A percentile compares a stretch with the other conserved stretches of the same genome.
phyloP scores from a whole-genome alignment of 148 eudicot genomes.

The Fagopyrum tataricum region DNA sequence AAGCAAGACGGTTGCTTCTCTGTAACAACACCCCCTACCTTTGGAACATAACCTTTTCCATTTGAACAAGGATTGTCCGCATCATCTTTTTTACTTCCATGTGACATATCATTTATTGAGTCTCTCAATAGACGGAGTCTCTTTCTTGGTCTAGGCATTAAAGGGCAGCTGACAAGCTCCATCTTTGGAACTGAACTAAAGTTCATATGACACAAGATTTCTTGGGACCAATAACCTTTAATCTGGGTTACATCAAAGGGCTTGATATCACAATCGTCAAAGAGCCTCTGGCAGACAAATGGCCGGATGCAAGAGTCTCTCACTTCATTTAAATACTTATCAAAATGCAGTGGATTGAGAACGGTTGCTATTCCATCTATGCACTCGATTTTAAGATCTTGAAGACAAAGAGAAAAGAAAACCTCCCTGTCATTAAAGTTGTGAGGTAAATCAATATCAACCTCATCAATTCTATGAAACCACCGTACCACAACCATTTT shows the following conservation, averaged over 20 bases:
- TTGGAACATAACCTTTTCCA: background rate
- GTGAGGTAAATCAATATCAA: constrained; percentile 75
- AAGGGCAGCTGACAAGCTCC: constrained; percentile 20
- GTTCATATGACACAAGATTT: constrained; percentile 35
- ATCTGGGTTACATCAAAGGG: constrained; percentile 68
- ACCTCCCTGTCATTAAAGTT: constrained; percentile 77
- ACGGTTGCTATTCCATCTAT: constrained; percentile 83
- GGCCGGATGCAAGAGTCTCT: constrained; percentile 35
- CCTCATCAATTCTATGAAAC: constrained; percentile 98
- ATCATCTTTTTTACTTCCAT: constrained; percentile 12
- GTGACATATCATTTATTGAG: constrained; percentile 19
- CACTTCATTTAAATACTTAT: constrained; percentile 36
- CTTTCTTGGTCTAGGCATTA: constrained; percentile 44
- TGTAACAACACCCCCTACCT: constrained; percentile 8
- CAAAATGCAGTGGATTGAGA: constrained; percentile 63
- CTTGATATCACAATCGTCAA: constrained; percentile 58
- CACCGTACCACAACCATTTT: constrained; percentile 92
- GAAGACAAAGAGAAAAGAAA: constrained; percentile 92
- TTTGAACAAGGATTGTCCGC: constrained; percentile 12
- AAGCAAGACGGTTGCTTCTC: constrained; percentile 17
- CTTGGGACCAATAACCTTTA: constrained; percentile 81
- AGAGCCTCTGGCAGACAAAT: constrained; percentile 58
- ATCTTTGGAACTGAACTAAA: constrained; percentile 17
- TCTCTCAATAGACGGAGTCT: constrained; percentile 44
- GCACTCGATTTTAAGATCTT: constrained; percentile 87